Evolutionary conservation across 345 rosid species (phyloP), one percentile per base, ranked within the genome.

Genomic region (Microcos paniculata): DNA sequence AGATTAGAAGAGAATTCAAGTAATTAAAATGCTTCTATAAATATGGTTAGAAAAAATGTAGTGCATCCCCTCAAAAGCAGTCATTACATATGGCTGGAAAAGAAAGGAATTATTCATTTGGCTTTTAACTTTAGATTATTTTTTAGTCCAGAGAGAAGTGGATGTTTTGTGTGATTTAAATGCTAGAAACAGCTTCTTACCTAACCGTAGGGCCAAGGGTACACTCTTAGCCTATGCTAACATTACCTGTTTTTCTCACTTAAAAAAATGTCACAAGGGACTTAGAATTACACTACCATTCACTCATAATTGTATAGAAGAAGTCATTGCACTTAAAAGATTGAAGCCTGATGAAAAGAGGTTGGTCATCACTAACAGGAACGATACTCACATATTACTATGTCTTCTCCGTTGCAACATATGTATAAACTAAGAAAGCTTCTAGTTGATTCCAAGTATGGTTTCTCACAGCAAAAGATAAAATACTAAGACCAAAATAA

Each of bases 401-500:
- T 3, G 55, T 26, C 21, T 24, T 45, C 21, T 26, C 55, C 45
- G 45, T 19, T 15, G 55, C 55, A 45, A 14, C 33, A 45, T 45
- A 45, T 38, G 13, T 35, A 4, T 16, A 12, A 12, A 8, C 19
- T 8, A 33, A 62, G 45, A 42, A 19, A 62, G 46, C 46, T 38
- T 62, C 46, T 19, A 19, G 68, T 35, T 35, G 15, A 19, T 33
- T 67, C 21, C 16, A 10, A 2, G 56, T 7, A 67, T 26, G 28
- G 30, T 64, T 64, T 23, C 56, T 49, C 23, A 74, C 6, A 46
- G 42, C 24, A 40, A 64, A 24, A 19, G 14, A 45, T 5, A 33
- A 59, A 68, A 15, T 40, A 48, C 66, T 51, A 6, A 2, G 62
- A 81, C 33, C 59, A 78, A 72, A 58, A 76, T 3, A 11, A 59